Conservation (phyloP, 768 basidiomycete species). For the Astraeus odoratus region DNA sequence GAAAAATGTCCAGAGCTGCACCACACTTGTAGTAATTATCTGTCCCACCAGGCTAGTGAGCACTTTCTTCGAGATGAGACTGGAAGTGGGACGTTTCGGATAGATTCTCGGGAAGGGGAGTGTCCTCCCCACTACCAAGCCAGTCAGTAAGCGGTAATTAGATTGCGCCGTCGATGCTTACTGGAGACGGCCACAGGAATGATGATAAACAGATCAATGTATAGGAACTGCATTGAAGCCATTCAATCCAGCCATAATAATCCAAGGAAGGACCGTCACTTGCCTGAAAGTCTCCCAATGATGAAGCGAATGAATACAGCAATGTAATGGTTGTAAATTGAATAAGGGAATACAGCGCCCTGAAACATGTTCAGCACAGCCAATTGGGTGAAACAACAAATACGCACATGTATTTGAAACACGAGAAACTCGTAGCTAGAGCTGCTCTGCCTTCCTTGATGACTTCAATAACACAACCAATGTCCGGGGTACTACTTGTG, state of each 20-base stretch:
- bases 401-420: constrained; percentile 98
- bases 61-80: constrained; percentile 92
- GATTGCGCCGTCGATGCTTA: constrained; percentile 34
- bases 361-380: constrained; percentile 27
- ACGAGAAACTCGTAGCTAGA: constrained; percentile 95
- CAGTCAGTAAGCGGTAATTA: constrained; percentile 5
- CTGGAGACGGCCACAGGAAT: constrained; percentile 95
- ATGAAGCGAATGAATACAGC: constrained; percentile 93
- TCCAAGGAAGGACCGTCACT: constrained; percentile 10
- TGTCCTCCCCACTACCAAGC: constrained; percentile 81
- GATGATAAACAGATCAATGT: constrained; percentile 97
- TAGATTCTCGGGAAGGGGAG: constrained; percentile 82
- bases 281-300: constrained; percentile 94
- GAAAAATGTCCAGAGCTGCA: constrained; percentile 84
- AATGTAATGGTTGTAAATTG: constrained; percentile 98
- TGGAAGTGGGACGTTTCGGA: constrained; percentile 90
- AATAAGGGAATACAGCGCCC: constrained; percentile 97
- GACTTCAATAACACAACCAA: constrained; percentile 92
- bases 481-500: constrained; percentile 89
- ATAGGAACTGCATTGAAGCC: constrained; percentile 62
- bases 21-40: constrained; percentile 72
- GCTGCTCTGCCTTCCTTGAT: constrained; percentile 96
- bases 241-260: constrained; percentile 1
- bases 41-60: constrained; percentile 91
- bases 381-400: not conserved